Evolutionary conservation across 2,329 filamentous ascomycete genomes (phyloP), one percentile per base, ranked within the genome.

Genomic region (Aspergillus clavatus): DNA sequence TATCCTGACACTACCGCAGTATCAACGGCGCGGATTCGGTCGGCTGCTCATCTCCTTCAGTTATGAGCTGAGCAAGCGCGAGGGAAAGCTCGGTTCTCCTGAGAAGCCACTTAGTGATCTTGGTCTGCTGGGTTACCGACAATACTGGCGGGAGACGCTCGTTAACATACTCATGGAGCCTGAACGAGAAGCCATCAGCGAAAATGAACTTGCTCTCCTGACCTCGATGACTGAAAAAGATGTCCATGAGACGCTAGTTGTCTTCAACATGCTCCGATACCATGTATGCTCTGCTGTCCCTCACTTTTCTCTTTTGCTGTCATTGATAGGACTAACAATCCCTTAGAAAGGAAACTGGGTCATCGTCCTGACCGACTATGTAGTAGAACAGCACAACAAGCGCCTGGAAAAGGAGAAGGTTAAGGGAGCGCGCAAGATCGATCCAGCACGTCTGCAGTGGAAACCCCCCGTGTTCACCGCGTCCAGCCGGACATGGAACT

Each of bases 211-310:
- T 42, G 90, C 89, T 0, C 75, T 79, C 5, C 69, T 82, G 26
- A 82, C 93, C 7, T 86, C 90, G 2, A 97, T 98, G 91, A 97
- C 91, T n/a, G 90, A 89, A 5, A 89, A 89, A 59, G 93, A 98
- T 65, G 91, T 98, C 11, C 83, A 97, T 67, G 89, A 96, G 66
- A 97, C 93, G 0, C 71, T 98, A 41, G 89, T 96, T 64, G 90
- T 90, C 45, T 75, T 96, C 49, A 93, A 91, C 65, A 95, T 98
- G 87, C 81, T 97, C 63, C 81, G 93, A 37, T 97, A 97, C 64
- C 89, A 90, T 59, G 75, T 78, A 68, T 59, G 73, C 66, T 24
- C 22, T 31, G 26, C 36, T 14, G 31, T n/a, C 40, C 18, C 24
- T 14, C n/a, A n/a, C n/a, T n/a, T n/a, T n/a, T 26, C 3, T 21